phyloP scores from a whole-genome alignment of 2,329 filamentous ascomycete species.

The Curvularia lunata region DNA sequence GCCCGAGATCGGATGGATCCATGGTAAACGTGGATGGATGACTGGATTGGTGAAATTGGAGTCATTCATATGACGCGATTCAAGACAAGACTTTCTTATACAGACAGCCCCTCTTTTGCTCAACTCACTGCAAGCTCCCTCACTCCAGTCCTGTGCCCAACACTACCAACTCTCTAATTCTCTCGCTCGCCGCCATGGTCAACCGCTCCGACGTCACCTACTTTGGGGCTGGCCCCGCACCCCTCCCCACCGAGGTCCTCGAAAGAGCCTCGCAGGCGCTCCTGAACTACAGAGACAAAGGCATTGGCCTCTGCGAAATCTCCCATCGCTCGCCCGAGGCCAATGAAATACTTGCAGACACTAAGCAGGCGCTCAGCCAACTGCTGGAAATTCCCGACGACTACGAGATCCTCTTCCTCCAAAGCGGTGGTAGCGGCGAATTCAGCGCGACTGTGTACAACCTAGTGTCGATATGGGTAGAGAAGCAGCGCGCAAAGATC shows the following conservation, averaged over 20 bases:
- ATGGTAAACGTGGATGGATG: constrained; percentile 6
- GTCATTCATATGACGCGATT: constrained; percentile 41
- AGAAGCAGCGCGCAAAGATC: constrained; percentile 67
- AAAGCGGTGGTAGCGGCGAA: constrained; percentile 83
- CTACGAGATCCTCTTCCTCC: constrained; percentile 89
- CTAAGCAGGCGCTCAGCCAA: constrained; percentile 74
- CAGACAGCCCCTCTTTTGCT: constrained; percentile 14
- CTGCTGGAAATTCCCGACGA: constrained; percentile 83
- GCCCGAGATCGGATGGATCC: constrained; percentile 33
- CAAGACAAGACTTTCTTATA: constrained; percentile 23
- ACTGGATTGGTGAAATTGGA: constrained; percentile 24
- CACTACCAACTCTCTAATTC: constrained; percentile 4
- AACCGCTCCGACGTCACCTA: constrained; percentile 77
- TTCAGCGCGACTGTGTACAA: constrained; percentile 88
- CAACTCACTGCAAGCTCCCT: constrained; percentile 8
- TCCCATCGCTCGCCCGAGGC: constrained; percentile 85
- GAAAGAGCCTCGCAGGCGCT: constrained; percentile 78
- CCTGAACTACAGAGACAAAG: constrained; percentile 79
- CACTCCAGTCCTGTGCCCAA: not conserved
- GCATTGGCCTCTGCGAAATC: constrained; percentile 87
- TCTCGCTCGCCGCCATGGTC: constrained; percentile 62
- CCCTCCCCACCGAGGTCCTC: constrained; percentile 80
- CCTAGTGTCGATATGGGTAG: constrained; percentile 81
- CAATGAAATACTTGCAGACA: constrained; percentile 76
- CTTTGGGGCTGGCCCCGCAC: constrained; percentile 90